Evolutionary conservation across 306 rosid species (phyloP).

Genomic region (Delonix regia): DNA sequence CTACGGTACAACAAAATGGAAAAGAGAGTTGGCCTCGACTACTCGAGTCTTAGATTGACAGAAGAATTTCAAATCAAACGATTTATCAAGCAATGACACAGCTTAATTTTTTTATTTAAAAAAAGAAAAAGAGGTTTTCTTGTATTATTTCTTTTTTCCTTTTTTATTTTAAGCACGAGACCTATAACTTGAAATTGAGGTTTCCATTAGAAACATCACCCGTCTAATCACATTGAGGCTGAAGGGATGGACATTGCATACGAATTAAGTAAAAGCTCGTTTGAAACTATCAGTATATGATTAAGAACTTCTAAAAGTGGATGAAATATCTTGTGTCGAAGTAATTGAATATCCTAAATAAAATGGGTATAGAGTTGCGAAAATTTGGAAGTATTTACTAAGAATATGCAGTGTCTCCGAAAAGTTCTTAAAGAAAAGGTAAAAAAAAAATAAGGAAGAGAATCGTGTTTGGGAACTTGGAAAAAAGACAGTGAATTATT

Average conservation of each 20-base stretch:
- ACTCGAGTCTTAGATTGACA: not conserved
- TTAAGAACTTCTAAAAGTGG: not conserved
- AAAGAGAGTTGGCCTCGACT: not conserved
- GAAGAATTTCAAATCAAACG: too few relatives aligned
- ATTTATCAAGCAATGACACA: too few relatives aligned
- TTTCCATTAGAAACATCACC: not conserved
- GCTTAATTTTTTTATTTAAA: too few relatives aligned
- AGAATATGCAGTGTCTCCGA: not conserved
- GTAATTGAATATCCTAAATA: not conserved
- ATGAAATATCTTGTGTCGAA: not conserved
- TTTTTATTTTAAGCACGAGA: too few relatives aligned
- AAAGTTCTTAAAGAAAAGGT: not conserved
- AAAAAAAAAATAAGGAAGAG: slow-evolving; percentile 1
- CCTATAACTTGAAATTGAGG: not conserved
- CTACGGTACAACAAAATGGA: not conserved
- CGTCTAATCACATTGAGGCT: not conserved
- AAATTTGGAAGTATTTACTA: not conserved
- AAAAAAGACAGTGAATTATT: not conserved
- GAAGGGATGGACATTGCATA: not conserved
- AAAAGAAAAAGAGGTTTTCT: too few relatives aligned
- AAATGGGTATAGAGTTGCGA: not conserved
- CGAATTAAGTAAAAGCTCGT: not conserved
- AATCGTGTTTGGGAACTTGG: slow-evolving; percentile 29
- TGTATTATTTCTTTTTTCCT: too few relatives aligned
- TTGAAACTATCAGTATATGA: not conserved